Percentiles rank a stretch among this genome's conserved stretches.
Evolutionary conservation across 371 early-diverging fungal species (phyloP).

Genomic region (Mortierella sp.): DNA sequence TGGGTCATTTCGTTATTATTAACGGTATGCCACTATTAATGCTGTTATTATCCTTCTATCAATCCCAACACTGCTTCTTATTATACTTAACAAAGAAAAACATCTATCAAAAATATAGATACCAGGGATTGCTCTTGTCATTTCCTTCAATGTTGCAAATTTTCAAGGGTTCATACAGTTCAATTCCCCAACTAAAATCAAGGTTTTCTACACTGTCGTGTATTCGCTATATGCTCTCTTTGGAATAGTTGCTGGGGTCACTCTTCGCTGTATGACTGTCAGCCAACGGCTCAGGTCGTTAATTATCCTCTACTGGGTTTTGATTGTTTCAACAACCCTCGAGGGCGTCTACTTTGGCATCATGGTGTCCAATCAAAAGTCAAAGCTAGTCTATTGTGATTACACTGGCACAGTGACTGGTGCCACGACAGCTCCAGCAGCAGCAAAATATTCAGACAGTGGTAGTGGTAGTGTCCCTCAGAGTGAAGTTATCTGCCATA

Average conservation of each 20-base stretch:
- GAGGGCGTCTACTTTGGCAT: conserved; percentile 54
- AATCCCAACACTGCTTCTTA: background rate
- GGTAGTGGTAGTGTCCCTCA: too few relatives aligned
- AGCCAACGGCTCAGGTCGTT: conserved; percentile 19
- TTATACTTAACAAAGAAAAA: background rate
- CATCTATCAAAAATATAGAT: conserved; percentile 13
- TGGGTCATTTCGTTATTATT: conserved; percentile 1
- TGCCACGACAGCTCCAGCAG: background rate
- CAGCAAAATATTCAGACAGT: background rate
- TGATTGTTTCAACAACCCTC: conserved; percentile 24
- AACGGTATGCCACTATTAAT: background rate
- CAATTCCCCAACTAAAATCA: conserved; percentile 31
- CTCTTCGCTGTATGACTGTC: background rate
- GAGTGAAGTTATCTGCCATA: conserved; percentile 1
- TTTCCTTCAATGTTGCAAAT: conserved; percentile 31
- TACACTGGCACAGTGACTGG: background rate
- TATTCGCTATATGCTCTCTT: conserved; percentile 36
- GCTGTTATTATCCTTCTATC: background rate
- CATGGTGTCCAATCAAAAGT: conserved; percentile 35
- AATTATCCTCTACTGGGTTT: conserved; percentile 41
- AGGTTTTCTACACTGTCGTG: conserved; percentile 27
- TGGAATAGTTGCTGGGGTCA: conserved; percentile 14
- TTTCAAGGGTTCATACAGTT: conserved; percentile 13
- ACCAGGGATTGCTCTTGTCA: conserved; percentile 36
- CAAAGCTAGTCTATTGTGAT: conserved; percentile 34